phyloP scores from a whole-genome alignment of 1,284 basidiomycete genomes.

The Phellinidium pouzarii region DNA sequence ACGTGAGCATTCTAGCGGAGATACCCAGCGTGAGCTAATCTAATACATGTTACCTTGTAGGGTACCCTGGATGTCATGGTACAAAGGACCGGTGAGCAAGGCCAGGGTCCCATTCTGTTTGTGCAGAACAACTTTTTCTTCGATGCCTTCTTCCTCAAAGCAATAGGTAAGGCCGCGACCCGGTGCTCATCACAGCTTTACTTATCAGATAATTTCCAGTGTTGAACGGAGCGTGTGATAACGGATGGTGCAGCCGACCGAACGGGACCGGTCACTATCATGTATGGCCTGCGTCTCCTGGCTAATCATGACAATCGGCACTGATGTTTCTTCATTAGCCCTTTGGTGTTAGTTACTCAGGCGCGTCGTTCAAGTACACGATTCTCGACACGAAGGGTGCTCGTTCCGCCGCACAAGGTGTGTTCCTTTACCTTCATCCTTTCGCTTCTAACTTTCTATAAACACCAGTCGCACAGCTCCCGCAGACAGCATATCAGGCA shows the following conservation, averaged over 20 bases:
- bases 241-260: conserved; percentile 61
- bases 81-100: conserved; percentile 70
- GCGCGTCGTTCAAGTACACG: conserved; percentile 96
- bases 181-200: background rate
- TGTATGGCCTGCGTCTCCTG: conserved; percentile 38
- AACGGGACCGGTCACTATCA: conserved; percentile 64
- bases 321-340: conserved; percentile 45
- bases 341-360: conserved; percentile 89
- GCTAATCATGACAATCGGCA: background rate
- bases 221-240: conserved; percentile 87
- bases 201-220: conserved; percentile 41
- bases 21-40: conserved; percentile 9
- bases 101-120: conserved; percentile 65
- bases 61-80: conserved; percentile 91
- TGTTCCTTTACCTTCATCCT: conserved; percentile 17
- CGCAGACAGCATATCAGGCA: conserved; percentile 87
- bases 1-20: conserved; percentile 49
- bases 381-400: conserved; percentile 90
- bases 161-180: conserved; percentile 56
- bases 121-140: conserved; percentile 98
- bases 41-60: conserved; percentile 38
- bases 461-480: conserved; percentile 76
- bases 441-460: background rate
- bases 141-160: conserved; percentile 98
- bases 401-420: conserved; percentile 86